Conservation (phyloP, 1,284 basidiomycete genomes). For the Leccinum griseonigrum region DNA sequence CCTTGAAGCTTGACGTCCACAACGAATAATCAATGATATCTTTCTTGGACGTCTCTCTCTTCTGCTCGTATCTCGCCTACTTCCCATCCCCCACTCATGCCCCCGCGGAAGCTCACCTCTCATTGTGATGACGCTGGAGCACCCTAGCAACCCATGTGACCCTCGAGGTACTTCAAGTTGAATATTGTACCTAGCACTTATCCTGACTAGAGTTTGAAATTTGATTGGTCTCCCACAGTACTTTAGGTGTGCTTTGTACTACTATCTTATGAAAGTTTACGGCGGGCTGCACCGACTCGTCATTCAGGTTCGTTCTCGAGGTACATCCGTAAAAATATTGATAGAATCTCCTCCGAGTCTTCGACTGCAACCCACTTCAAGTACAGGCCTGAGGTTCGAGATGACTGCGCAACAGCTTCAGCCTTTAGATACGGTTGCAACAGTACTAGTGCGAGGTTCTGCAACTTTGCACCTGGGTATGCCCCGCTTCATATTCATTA, state of each 20-base stretch:
- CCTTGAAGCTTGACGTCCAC: no score
- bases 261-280: no score
- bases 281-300: no score
- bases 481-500: neutral
- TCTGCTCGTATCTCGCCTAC: no score
- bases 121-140: neutral
- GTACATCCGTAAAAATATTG: neutral
- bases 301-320: neutral
- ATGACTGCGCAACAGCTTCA: neutral
- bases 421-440: neutral
- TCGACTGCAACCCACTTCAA: neutral
- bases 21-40: no score
- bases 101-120: no score
- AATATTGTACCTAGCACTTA: neutral
- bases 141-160: neutral
- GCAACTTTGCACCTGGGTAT: neutral
- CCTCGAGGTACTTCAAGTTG: neutral
- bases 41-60: no score
- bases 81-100: no score
- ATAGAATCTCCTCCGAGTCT: neutral
- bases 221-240: no score
- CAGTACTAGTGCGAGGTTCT: neutral
- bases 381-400: neutral
- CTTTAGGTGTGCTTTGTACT: no score
- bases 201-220: no score